Evolutionary conservation across 208 protist species (phyloP).

Genomic region (Naegleria gruberi): DNA sequence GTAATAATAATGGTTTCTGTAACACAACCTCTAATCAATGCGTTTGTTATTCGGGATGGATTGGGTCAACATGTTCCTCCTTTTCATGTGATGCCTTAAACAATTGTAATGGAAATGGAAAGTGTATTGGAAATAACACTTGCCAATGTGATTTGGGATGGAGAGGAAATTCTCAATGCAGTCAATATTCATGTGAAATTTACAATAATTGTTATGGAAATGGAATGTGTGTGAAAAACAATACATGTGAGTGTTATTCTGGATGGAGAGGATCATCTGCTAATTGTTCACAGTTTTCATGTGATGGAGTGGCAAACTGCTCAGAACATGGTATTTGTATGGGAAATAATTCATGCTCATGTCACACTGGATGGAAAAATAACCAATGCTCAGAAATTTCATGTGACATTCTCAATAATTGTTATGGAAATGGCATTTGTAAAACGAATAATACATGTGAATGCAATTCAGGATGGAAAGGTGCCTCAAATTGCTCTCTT

Average conservation of each 20-base stretch:
- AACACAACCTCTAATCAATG: background rate
- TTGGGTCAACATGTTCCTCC: too few species aligned
- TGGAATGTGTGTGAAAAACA: too few species aligned
- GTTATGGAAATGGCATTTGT: background rate
- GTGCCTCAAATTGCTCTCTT: background rate
- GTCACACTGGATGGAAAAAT: background rate
- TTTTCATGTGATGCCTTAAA: too few species aligned
- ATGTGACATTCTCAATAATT: background rate
- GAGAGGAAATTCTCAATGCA: too few species aligned
- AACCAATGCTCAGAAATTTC: background rate
- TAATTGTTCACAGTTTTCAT: too few species aligned
- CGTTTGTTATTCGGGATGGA: background rate
- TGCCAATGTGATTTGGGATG: too few species aligned
- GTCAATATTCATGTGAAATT: too few species aligned
- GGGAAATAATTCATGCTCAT: background rate
- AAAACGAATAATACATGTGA: background rate
- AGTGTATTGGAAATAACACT: too few species aligned
- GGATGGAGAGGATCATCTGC: too few species aligned
- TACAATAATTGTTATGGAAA: too few species aligned
- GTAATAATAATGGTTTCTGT: background rate
- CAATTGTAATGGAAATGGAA: too few species aligned
- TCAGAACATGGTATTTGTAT: background rate
- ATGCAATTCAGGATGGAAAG: background rate
- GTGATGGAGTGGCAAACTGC: background rate
- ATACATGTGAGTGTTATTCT: too few species aligned